Conservation (phyloP, 352 stramenopile species). For the Pythium dissimile region DNA sequence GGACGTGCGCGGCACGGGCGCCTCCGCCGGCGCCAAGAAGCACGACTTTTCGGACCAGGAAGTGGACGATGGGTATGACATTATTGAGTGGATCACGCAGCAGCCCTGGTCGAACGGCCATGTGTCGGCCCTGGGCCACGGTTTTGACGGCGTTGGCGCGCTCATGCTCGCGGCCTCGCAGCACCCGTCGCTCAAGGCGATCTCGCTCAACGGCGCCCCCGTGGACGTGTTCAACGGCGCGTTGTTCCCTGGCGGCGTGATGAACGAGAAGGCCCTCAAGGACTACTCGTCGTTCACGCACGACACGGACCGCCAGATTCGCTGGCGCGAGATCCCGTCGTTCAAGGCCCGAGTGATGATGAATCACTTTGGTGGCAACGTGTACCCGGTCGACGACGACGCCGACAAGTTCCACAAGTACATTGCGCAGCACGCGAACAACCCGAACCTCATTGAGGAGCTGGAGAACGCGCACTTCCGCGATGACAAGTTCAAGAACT, state of each 20-base stretch:
- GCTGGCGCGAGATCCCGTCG: conserved; percentile 67
- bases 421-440: conserved; percentile 59
- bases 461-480: conserved; percentile 53
- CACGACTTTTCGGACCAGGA: conserved; percentile 71
- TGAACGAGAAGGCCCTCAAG: conserved; percentile 64
- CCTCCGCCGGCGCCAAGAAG: conserved; percentile 60
- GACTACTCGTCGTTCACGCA: conserved; percentile 70
- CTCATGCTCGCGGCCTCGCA: conserved; percentile 55
- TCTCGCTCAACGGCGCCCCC: conserved; percentile 67
- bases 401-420: conserved; percentile 58
- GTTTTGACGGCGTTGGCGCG: conserved; percentile 65
- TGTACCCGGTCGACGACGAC: conserved; percentile 79
- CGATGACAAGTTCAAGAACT: conserved; percentile 53
- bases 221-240: conserved; percentile 65
- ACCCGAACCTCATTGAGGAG: conserved; percentile 52
- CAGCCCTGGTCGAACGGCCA: conserved; percentile 81
- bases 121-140: conserved; percentile 66
- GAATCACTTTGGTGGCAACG: conserved; percentile 78
- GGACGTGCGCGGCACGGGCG: conserved; percentile 74
- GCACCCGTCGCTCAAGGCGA: conserved; percentile 66
- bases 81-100: conserved; percentile 79
- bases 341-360: conserved; percentile 82
- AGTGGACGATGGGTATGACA: conserved; percentile 64
- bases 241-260: conserved; percentile 74
- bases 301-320: conserved; percentile 72